Base-by-base conservation (phyloP, 1,284 basidiomycete genomes). In the Trametes pubescens region DNA sequence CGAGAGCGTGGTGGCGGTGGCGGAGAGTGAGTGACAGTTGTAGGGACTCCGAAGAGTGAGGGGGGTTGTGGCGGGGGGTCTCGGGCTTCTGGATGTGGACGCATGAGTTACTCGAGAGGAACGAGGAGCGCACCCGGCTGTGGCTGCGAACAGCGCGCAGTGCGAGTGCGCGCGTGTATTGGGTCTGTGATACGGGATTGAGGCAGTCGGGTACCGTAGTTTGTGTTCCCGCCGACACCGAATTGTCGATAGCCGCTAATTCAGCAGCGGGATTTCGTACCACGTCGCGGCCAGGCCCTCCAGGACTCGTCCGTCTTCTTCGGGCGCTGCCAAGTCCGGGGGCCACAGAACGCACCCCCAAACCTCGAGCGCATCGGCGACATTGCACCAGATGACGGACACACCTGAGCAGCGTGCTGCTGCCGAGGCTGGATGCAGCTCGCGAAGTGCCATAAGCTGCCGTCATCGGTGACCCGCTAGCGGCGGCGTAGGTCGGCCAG, bases 151-250 rank as follows among this genome's bases (percentile, higher is more conserved):
- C 29, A 32, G 29, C 3, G 29, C 29, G 14, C 43, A n/a, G 18
- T 13, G 48, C 13, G 16, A 40, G 38, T 43, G 22, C 51, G 61
- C 21, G 35, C 29, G 54, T 21, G 48, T 22, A 34, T 55, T 18
- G 47, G 61, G 34, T 18, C 51, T 21, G 40, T 13, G 32, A 37
- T 44, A 13, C 48, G 37, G 54, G 10, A 43, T 37, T 40, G 37
- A 26, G 56, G 51, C 44, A 55, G 22, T 49, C 24, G 35, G 22
- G 47, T 44, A 58, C 61, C 44, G 38, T 37, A 58, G 37, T 59
- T 16, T 54, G 16, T 11, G 14, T 37, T 24, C 32, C 26, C 51
- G 3, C 44, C 21, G 44, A 14, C 44, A 16, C 18, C 22, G n/a
- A 13, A 53, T 40, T 22, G 18, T 40, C 22, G 44, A 53, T 53